A percentile compares a stretch with the other conserved stretches of the same genome.
Evolutionary conservation across 1,284 basidiomycete species (phyloP).

Genomic region (Apiotrichum laibachii): DNA sequence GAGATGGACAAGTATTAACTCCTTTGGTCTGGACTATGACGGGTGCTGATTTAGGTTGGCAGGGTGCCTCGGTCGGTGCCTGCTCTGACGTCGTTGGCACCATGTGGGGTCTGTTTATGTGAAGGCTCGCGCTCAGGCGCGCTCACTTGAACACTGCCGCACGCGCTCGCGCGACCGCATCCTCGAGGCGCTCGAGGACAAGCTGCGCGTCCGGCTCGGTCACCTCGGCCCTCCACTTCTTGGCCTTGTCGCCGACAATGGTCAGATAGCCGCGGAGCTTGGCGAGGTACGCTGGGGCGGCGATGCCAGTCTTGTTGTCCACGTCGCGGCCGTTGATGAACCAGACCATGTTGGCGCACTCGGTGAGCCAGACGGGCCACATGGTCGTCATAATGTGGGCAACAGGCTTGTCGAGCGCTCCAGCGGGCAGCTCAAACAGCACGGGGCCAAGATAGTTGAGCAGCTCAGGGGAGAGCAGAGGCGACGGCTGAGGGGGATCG

Average conservation of each 20-base stretch:
- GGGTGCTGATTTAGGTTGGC: too few relatives aligned
- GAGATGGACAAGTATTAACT: too few relatives aligned
- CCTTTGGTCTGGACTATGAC: too few relatives aligned
- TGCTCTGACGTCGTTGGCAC: too few relatives aligned
- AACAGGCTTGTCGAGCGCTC: conserved; percentile 17
- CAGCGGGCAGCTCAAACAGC: conserved; percentile 23
- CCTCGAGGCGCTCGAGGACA: conserved; percentile 16
- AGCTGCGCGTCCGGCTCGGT: conserved; percentile 4
- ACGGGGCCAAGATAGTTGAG: conserved; percentile 21
- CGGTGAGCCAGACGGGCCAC: conserved; percentile 34
- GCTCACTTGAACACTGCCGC: conserved; percentile 2
- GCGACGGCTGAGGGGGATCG: conserved; percentile 7
- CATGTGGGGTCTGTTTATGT: too few relatives aligned
- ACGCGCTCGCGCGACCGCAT: conserved; percentile 11
- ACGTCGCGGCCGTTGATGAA: conserved; percentile 17
- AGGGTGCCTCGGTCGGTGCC: too few relatives aligned
- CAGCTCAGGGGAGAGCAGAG: conserved; percentile 15
- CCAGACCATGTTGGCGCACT: conserved; percentile 24
- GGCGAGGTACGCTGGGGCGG: conserved; percentile 38
- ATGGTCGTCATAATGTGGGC: conserved; percentile 24
- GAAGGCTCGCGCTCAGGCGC: not conserved
- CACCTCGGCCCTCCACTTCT: conserved; percentile 9
- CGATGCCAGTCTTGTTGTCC: conserved; percentile 17
- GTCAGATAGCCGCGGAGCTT: conserved; percentile 8
- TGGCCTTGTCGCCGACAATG: conserved; percentile 7